Percentiles rank a stretch among this genome's conserved stretches.
These are phyloP conservation scores for Hippophae tibetana DNA, from an alignment of 306 rosid genomes.

Conservation along the genomic window DNA sequence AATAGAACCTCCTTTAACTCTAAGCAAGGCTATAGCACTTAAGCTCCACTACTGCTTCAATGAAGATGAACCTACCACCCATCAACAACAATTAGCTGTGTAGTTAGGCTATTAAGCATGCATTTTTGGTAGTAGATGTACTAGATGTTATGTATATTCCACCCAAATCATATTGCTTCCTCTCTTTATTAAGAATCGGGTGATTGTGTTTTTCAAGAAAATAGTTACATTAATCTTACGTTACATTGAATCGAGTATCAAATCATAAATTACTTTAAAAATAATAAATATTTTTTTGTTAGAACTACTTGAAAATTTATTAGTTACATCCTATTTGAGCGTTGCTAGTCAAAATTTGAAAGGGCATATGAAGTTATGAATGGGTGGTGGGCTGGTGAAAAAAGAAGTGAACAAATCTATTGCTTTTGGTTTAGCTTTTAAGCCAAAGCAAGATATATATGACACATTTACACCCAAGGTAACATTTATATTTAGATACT, in stretches of 20 bases:
- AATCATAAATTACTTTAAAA: neutral
- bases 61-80: constrained; percentile 59
- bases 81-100: constrained; percentile 57
- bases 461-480: too few relatives aligned
- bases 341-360: neutral
- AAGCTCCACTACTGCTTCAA: constrained; percentile 44
- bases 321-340: too few relatives aligned
- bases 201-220: too few relatives aligned
- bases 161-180: too few relatives aligned
- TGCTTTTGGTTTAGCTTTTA: neutral
- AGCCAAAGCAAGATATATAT: neutral
- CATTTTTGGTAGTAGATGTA: neutral
- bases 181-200: too few relatives aligned
- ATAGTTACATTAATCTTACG: too few relatives aligned
- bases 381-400: neutral
- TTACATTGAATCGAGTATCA: neutral
- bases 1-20: constrained; percentile 34
- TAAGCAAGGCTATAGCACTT: constrained; percentile 25
- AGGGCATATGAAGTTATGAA: neutral
- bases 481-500: too few relatives aligned
- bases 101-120: constrained; percentile 6
- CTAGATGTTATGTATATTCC: too few relatives aligned
- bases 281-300: neutral
- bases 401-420: neutral
- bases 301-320: too few relatives aligned